These are phyloP conservation scores for Helminthosporium solani DNA, from an alignment of 2,329 filamentous ascomycete species.

Conservation along the genomic window DNA sequence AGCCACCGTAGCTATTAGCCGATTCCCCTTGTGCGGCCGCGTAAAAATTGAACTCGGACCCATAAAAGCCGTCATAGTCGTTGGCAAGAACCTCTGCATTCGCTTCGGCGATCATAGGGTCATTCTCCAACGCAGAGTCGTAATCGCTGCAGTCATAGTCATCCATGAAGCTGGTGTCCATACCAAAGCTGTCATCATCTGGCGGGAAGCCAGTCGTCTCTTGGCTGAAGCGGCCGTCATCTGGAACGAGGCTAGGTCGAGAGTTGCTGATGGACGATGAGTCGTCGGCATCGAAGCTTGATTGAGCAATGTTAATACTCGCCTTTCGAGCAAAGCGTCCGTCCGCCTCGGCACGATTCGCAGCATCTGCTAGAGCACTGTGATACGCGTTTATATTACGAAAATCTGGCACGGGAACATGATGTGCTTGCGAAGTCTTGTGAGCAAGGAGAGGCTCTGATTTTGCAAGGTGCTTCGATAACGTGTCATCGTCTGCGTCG, in stretches of 20 bases:
- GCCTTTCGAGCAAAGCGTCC: conserved; percentile 70
- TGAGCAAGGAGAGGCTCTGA: conserved; percentile 54
- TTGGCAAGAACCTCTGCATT: conserved; percentile 92
- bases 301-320: conserved; percentile 44
- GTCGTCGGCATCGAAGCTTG: conserved; percentile 37
- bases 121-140: conserved; percentile 58
- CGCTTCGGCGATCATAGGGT: conserved; percentile 89
- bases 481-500: conserved; percentile 36
- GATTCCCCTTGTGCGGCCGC: conserved; percentile 57
- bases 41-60: conserved; percentile 95
- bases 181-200: conserved; percentile 36
- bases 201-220: conserved; percentile 43
- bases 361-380: conserved; percentile 78
- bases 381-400: conserved; percentile 72
- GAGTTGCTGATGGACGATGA: conserved; percentile 34
- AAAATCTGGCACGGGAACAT: conserved; percentile 34
- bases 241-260: conserved; percentile 50
- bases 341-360: conserved; percentile 71
- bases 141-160: conserved; percentile 61
- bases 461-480: conserved; percentile 27
- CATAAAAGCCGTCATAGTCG: conserved; percentile 92
- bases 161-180: conserved; percentile 42
- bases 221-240: conserved; percentile 53
- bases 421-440: conserved; percentile 42
- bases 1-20: conserved; percentile 77